These are phyloP conservation scores for Kernera saxatilis DNA, from an alignment of 345 rosid species.

Conservation along the genomic window DNA sequence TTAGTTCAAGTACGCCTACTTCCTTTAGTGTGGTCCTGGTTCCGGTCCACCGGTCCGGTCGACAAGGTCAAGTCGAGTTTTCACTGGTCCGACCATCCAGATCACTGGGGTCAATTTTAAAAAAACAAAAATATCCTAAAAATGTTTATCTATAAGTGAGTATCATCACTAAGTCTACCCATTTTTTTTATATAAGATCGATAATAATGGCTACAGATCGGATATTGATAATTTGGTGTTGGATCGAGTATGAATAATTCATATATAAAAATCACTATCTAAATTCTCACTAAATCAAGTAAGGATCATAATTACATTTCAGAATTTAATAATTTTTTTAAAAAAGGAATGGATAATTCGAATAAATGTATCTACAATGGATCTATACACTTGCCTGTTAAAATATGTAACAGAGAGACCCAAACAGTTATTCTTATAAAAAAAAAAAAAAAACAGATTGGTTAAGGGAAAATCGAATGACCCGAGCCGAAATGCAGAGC, in stretches of 20 bases:
- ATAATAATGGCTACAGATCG: not conserved
- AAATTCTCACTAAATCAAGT: not conserved
- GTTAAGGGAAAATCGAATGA: not conserved
- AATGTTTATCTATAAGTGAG: not conserved
- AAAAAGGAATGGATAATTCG: not conserved
- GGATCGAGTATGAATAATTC: not conserved
- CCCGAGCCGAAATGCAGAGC: not conserved
- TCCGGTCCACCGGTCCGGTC: not conserved
- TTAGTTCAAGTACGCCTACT: constrained; percentile 15
- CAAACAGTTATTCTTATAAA: not conserved
- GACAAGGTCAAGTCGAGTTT: constrained; percentile 8
- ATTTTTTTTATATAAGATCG: not conserved
- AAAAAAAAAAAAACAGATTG: not conserved
- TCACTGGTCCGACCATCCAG: constrained; percentile 22
- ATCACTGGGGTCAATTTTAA: not conserved
- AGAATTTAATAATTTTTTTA: not conserved
- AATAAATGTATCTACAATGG: not conserved
- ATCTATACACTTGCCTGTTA: not conserved
- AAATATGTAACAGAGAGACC: not conserved
- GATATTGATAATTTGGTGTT: not conserved
- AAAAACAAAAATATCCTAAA: not conserved
- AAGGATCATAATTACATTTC: not conserved
- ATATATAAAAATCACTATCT: not conserved
- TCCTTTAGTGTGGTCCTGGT: constrained; percentile 4
- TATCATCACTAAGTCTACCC: not conserved